Percentiles rank a stretch among this genome's conserved stretches.
These are phyloP conservation scores for Mycena sanguinolenta DNA, from an alignment of 768 basidiomycete genomes.

Conservation along the genomic window DNA sequence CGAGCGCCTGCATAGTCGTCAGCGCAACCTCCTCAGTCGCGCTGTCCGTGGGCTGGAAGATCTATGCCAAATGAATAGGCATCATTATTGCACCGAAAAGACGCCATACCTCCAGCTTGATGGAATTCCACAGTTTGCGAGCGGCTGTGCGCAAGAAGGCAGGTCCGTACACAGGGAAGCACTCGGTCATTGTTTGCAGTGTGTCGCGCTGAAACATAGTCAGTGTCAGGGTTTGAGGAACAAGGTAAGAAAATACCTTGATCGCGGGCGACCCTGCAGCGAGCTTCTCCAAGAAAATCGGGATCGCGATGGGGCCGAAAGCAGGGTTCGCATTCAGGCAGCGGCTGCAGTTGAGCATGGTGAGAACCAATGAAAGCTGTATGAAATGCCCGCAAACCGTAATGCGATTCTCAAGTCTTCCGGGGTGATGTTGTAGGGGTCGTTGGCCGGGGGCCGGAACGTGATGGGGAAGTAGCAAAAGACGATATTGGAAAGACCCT, in stretches of 20 bases:
- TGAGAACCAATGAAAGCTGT: background rate
- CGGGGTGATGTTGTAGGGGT: constrained; percentile 92
- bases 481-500: constrained; percentile 94
- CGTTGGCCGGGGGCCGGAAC: constrained; percentile 93
- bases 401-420: constrained; percentile 86
- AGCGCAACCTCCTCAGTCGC: constrained; percentile 83
- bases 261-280: constrained; percentile 82
- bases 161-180: constrained; percentile 89
- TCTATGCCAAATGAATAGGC: constrained; percentile 59
- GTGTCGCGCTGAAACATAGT: constrained; percentile 78
- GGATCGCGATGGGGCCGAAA: constrained; percentile 88
- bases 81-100: constrained; percentile 11
- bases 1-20: constrained; percentile 76
- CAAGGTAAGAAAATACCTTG: constrained; percentile 68
- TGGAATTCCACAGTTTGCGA: constrained; percentile 87
- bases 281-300: constrained; percentile 93
- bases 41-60: constrained; percentile 91
- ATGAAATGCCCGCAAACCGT: constrained; percentile 58
- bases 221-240: background rate
- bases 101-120: constrained; percentile 85
- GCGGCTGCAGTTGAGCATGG: constrained; percentile 50
- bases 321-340: constrained; percentile 85
- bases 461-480: constrained; percentile 99
- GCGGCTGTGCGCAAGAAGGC: constrained; percentile 71
- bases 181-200: constrained; percentile 79